These are phyloP conservation scores for Ascosphaera aggregata DNA, from an alignment of 2,329 filamentous ascomycete genomes.

Conservation along the genomic window DNA sequence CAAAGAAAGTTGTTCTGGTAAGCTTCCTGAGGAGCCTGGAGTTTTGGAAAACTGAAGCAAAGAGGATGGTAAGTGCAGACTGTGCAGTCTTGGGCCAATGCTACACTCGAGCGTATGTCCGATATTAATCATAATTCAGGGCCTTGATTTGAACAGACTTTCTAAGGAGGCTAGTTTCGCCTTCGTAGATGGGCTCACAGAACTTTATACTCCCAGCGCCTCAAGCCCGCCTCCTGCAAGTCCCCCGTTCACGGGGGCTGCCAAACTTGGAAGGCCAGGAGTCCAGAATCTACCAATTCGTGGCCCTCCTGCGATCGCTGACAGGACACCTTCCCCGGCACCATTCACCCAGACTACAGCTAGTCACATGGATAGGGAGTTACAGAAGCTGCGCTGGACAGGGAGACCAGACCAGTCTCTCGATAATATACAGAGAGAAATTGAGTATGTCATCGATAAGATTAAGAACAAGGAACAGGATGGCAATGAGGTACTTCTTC, in stretches of 20 bases:
- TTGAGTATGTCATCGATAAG: slow-evolving; percentile 12
- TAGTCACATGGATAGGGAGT: slow-evolving; percentile 6
- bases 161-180: slow-evolving; percentile 35
- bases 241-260: neutral
- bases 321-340: slow-evolving; percentile 3
- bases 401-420: slow-evolving; percentile 9
- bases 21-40: slow-evolving; percentile 58
- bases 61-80: slow-evolving; percentile 34
- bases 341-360: slow-evolving; percentile 2
- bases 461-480: slow-evolving; percentile 7
- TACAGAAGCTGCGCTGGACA: slow-evolving; percentile 8
- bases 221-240: slow-evolving; percentile 3
- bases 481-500: slow-evolving; percentile 25
- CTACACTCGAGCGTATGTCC: too few species aligned
- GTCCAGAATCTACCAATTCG: slow-evolving; percentile 4
- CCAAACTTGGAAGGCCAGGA: neutral
- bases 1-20: slow-evolving; percentile 43
- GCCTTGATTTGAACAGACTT: slow-evolving; percentile 44
- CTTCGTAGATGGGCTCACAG: slow-evolving; percentile 53
- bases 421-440: slow-evolving; percentile 14
- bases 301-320: slow-evolving; percentile 6
- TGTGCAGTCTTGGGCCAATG: neutral
- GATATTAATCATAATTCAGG: too few species aligned
- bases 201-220: slow-evolving; percentile 24
- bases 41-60: slow-evolving; percentile 55